phyloP scores from a whole-genome alignment of 1,284 basidiomycete species.

The Tilletia walkeri region DNA sequence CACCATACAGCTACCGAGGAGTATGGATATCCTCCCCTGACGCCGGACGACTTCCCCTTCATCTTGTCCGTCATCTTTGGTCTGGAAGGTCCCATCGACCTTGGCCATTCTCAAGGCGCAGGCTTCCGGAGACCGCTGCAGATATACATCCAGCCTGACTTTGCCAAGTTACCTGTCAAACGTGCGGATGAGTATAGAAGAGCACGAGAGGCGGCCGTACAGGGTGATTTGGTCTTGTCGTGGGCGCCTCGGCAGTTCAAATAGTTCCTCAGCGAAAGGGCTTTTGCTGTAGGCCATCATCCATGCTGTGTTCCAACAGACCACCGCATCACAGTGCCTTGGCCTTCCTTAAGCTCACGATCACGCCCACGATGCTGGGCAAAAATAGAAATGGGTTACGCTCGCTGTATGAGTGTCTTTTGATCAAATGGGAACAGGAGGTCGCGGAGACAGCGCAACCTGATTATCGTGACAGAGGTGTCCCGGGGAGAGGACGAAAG shows the following conservation, averaged over 20 bases:
- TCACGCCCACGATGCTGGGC: too few relatives aligned
- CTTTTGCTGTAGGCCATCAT: too few relatives aligned
- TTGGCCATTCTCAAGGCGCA: slow-evolving; percentile 4
- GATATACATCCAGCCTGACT: background rate
- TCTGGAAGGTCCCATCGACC: slow-evolving; percentile 4
- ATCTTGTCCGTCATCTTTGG: background rate
- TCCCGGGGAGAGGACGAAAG: too few relatives aligned
- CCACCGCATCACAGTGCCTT: too few relatives aligned
- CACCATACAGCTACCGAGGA: background rate
- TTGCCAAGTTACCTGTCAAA: background rate
- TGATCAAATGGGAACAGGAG: too few relatives aligned
- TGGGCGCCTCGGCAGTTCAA: slow-evolving; percentile 8
- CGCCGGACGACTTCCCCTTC: slow-evolving; percentile 3
- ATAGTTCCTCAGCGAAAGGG: background rate
- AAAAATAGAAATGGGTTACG: too few relatives aligned
- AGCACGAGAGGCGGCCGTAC: background rate
- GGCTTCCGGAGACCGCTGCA: slow-evolving; percentile 3
- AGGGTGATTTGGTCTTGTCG: background rate
- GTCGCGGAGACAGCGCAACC: too few relatives aligned
- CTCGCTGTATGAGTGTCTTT: too few relatives aligned
- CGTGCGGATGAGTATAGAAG: background rate
- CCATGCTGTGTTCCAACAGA: too few relatives aligned
- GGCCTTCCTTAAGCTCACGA: too few relatives aligned
- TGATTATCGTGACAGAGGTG: too few relatives aligned
- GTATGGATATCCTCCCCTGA: slow-evolving; percentile 1